These are phyloP conservation scores for Tuber brumale DNA, from an alignment of 495 filamentous ascomycete genomes.

Conservation along the genomic window DNA sequence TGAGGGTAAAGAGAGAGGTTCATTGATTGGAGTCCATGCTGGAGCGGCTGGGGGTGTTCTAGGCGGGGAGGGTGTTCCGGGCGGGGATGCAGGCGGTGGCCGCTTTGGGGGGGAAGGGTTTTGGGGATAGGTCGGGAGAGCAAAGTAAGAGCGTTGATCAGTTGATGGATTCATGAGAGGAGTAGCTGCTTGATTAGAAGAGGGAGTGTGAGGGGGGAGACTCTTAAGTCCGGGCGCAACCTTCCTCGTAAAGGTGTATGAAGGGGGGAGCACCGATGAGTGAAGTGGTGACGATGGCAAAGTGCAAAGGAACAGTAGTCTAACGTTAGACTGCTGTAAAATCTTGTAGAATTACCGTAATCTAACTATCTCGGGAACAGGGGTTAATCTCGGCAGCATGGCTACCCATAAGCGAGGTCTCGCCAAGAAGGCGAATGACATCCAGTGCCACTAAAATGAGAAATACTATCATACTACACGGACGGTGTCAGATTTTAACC, in stretches of 20 bases:
- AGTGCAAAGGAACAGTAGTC: neutral
- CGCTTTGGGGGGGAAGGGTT: constrained; percentile 8
- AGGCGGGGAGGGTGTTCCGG: constrained; percentile 2
- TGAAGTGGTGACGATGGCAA: neutral
- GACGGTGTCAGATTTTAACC: no score
- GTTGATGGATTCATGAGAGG: constrained; percentile 2
- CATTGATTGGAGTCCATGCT: constrained; percentile 5
- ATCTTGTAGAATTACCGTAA: no score
- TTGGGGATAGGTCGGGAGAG: constrained; percentile 7
- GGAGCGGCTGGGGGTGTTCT: neutral
- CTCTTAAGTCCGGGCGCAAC: neutral
- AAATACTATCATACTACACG: no score
- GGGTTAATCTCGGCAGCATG: no score
- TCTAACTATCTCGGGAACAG: no score
- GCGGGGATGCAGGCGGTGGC: constrained; percentile 6
- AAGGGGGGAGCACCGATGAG: neutral
- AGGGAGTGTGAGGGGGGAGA: neutral
- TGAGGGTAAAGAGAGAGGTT: constrained; percentile 5
- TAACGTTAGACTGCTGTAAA: no score
- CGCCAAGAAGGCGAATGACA: no score
- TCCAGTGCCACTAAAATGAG: no score
- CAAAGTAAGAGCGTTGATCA: constrained; percentile 27
- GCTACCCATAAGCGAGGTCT: no score
- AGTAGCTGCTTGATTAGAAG: neutral
- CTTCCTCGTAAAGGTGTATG: neutral